Evolutionary conservation across 2,329 filamentous ascomycete genomes (phyloP).

Genomic region (Pestalotiopsis sp.): DNA sequence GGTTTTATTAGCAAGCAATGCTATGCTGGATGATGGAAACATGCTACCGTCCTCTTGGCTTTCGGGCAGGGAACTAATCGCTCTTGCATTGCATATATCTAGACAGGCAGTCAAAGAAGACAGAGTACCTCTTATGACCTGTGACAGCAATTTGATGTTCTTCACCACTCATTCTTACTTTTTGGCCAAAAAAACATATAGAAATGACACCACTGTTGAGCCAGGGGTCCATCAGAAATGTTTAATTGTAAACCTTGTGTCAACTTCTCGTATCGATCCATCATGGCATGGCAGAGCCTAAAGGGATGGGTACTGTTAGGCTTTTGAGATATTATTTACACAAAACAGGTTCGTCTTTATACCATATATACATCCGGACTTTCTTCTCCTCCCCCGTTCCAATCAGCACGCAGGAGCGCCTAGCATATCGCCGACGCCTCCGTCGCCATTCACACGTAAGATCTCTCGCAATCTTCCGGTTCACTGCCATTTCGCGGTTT

Average conservation of each 20-base stretch:
- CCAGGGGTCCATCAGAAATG: neutral
- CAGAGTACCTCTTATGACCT: no score
- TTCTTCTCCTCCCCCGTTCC: neutral
- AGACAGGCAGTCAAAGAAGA: no score
- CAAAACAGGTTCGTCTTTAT: neutral
- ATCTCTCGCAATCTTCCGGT: slow-evolving; percentile 2
- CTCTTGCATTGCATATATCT: no score
- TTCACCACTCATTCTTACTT: no score
- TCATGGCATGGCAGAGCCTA: no score
- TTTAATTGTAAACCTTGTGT: neutral
- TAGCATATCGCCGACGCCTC: neutral
- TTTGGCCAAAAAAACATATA: no score
- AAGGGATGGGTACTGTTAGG: neutral
- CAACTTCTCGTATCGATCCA: neutral
- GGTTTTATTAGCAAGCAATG: no score
- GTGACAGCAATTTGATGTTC: no score
- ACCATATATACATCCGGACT: neutral
- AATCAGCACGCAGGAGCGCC: neutral
- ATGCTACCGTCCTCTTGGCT: no score
- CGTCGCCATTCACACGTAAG: neutral
- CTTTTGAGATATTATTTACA: neutral
- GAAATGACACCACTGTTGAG: neutral
- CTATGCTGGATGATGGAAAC: no score
- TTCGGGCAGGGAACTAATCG: no score
- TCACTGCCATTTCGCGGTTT: neutral